Percentiles rank a stretch among this genome's conserved stretches.
phyloP scores from a whole-genome alignment of 306 rosid genomes.

The Carpinus fangiana region DNA sequence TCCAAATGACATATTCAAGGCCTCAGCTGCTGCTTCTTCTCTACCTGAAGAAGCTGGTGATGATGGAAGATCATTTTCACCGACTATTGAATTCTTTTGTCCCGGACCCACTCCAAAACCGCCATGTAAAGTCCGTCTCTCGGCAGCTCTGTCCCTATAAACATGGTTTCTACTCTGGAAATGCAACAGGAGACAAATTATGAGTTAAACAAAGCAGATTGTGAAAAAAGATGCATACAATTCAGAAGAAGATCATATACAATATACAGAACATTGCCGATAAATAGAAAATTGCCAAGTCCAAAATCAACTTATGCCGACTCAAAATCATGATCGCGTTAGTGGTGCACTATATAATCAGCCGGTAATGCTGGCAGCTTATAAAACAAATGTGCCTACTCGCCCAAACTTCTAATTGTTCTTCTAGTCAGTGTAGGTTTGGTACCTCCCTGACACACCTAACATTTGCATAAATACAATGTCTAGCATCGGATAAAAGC shows the following conservation, averaged over 20 bases:
- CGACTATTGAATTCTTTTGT: constrained; percentile 48
- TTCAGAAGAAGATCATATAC: neutral
- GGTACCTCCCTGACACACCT: neutral
- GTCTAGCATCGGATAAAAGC: neutral
- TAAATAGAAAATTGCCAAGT: neutral
- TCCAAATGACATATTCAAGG: constrained; percentile 78
- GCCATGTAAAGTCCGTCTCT: constrained; percentile 85
- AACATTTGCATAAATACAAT: neutral
- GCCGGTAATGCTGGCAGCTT: neutral
- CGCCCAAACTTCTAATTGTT: neutral
- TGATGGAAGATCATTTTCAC: constrained; percentile 31
- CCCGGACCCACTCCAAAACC: constrained; percentile 84
- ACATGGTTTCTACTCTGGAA: constrained; percentile 48
- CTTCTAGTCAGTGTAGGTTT: neutral
- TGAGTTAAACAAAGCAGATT: constrained; percentile 17
- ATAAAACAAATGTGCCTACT: neutral
- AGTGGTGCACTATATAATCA: neutral
- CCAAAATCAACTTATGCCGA: neutral
- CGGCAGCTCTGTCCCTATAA: constrained; percentile 86
- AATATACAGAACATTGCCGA: neutral
- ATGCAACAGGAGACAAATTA: constrained; percentile 17
- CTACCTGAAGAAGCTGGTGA: constrained; percentile 38
- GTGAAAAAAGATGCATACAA: neutral
- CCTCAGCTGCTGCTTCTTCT: constrained; percentile 67
- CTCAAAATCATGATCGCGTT: neutral